phyloP scores from a whole-genome alignment of 1,139 yeast species.

The Kodamaea derodonti region DNA sequence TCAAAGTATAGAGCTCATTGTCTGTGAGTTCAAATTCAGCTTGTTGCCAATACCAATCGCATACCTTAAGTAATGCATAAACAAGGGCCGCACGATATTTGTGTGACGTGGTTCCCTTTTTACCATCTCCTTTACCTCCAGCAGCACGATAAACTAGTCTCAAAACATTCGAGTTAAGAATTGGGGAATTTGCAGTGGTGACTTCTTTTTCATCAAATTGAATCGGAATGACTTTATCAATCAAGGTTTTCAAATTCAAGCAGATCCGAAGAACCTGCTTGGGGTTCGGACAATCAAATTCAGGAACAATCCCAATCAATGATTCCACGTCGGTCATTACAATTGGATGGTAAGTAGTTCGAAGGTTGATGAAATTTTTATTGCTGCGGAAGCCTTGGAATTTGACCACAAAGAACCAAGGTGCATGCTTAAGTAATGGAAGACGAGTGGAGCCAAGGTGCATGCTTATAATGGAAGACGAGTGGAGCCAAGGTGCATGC shows the following conservation, averaged over 20 bases:
- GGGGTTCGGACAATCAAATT: slow-evolving; percentile 46
- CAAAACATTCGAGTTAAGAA: slow-evolving; percentile 58
- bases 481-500: no score
- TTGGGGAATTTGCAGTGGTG: slow-evolving; percentile 55
- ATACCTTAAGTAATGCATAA: slow-evolving; percentile 70
- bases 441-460: no score
- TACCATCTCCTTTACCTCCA: slow-evolving; percentile 71
- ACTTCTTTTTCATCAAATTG: slow-evolving; percentile 51
- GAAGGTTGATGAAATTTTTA: no score
- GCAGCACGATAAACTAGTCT: slow-evolving; percentile 68
- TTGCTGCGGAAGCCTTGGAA: no score
- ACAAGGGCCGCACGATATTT: slow-evolving; percentile 66
- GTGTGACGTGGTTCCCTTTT: slow-evolving; percentile 50
- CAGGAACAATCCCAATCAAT: slow-evolving; percentile 5
- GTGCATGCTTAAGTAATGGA: no score
- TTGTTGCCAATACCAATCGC: slow-evolving; percentile 71
- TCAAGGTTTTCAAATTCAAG: slow-evolving; percentile 63
- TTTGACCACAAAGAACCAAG: no score
- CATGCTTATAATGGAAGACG: no score
- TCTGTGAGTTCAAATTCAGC: slow-evolving; percentile 62
- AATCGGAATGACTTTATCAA: slow-evolving; percentile 69
- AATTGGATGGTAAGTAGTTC: neutral
- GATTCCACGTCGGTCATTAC: slow-evolving; percentile 25
- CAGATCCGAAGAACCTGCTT: slow-evolving; percentile 74
- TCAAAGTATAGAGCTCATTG: slow-evolving; percentile 54